Conservation (phyloP, 192 early-diverging fungal genomes). For the Phlyctochytrium planicorne region DNA sequence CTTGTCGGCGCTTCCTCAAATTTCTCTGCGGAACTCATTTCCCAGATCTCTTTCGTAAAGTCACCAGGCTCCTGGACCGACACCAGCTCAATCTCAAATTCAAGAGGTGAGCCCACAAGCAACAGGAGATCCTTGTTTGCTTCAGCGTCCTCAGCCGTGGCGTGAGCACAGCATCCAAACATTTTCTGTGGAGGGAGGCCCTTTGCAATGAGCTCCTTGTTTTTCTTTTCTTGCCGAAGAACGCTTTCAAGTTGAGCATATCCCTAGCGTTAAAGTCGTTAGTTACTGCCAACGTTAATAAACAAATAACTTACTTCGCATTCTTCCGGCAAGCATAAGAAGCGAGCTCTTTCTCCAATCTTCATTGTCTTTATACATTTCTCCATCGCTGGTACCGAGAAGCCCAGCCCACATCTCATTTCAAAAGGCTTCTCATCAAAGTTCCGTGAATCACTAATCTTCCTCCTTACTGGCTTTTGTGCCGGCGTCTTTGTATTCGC, state of each 20-base stretch:
- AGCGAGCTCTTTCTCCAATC: constrained; percentile 43
- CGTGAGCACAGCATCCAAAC: constrained; percentile 44
- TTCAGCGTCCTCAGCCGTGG: constrained; percentile 24
- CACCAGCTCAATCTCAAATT: constrained; percentile 53
- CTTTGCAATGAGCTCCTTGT: constrained; percentile 28
- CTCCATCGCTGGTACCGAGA: constrained; percentile 49
- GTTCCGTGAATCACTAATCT: constrained; percentile 38
- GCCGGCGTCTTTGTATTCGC: not conserved
- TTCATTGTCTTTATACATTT: constrained; percentile 47
- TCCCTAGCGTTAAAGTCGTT: constrained; percentile 21
- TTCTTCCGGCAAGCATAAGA: constrained; percentile 50
- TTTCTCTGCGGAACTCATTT: constrained; percentile 49
- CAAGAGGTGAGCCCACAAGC: constrained; percentile 37
- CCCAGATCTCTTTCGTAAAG: constrained; percentile 50
- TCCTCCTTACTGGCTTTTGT: constrained; percentile 10
- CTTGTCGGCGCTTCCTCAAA: constrained; percentile 39
- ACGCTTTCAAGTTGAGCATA: constrained; percentile 51
- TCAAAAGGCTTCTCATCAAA: constrained; percentile 45
- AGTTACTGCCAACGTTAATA: not conserved
- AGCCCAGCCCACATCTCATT: constrained; percentile 50
- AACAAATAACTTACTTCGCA: constrained; percentile 26
- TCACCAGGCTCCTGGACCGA: constrained; percentile 39
- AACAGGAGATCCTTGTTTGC: constrained; percentile 34
- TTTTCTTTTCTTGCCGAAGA: constrained; percentile 44
- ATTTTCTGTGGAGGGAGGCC: constrained; percentile 38